Conservation (phyloP, 2,329 filamentous ascomycete genomes). For the Paracamarosporium sp. region DNA sequence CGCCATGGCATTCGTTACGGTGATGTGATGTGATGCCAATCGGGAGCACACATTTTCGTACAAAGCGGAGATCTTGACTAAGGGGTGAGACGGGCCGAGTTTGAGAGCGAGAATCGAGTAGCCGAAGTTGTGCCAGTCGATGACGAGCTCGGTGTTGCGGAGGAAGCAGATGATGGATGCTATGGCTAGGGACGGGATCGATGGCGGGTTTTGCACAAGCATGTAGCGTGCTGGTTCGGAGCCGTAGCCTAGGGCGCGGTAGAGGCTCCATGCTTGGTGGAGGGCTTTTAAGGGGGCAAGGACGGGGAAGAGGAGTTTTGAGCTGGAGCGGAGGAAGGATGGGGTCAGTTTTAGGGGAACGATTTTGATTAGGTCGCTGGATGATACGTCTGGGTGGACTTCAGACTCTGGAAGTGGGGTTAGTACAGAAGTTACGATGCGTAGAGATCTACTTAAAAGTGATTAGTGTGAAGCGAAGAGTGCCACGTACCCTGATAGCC, state of each 20-base stretch:
- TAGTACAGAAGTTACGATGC: too few species aligned
- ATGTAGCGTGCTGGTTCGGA: constrained; percentile 82
- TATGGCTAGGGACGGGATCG: constrained; percentile 86
- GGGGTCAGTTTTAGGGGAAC: constrained; percentile 75
- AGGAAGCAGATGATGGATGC: constrained; percentile 75
- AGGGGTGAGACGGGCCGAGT: constrained; percentile 68
- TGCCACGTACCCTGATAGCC: constrained; percentile 75
- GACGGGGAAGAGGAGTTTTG: constrained; percentile 76
- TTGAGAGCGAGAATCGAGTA: constrained; percentile 86
- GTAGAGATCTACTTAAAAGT: too few species aligned
- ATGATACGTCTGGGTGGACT: constrained; percentile 77
- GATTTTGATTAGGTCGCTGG: constrained; percentile 73
- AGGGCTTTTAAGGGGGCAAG: constrained; percentile 84
- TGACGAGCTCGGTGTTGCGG: constrained; percentile 80
- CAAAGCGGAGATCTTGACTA: constrained; percentile 77
- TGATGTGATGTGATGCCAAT: constrained; percentile 76
- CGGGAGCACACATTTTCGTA: constrained; percentile 80
- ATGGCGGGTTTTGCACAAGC: constrained; percentile 91
- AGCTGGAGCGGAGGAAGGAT: constrained; percentile 68
- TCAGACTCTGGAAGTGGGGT: constrained; percentile 68
- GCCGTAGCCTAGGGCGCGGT: constrained; percentile 74
- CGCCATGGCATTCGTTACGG: constrained; percentile 90
- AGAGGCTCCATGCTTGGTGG: constrained; percentile 78
- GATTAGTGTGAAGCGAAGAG: too few species aligned
- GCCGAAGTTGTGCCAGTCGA: constrained; percentile 99